These are phyloP conservation scores for Mycosarcoma maydis DNA, from an alignment of 1,284 basidiomycete species.

Conservation along the genomic window DNA sequence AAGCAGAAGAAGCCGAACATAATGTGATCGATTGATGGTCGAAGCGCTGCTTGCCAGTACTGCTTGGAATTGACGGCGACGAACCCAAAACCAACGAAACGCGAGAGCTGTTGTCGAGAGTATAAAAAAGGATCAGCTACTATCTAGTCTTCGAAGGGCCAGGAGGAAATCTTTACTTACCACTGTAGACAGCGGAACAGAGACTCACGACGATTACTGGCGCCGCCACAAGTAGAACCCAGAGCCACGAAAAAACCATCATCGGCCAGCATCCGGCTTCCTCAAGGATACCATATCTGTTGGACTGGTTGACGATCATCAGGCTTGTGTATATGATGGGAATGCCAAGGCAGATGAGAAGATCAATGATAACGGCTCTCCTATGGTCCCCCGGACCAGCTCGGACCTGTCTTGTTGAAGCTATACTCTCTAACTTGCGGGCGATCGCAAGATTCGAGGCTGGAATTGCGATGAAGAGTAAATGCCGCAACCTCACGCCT, in stretches of 20 bases:
- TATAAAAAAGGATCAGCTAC: not conserved
- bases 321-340: conserved; percentile 11
- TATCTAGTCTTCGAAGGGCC: not conserved
- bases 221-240: conserved; percentile 9
- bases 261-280: conserved; percentile 22
- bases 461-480: conserved; percentile 11
- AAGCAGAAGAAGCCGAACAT: conserved; percentile 10
- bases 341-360: conserved; percentile 15
- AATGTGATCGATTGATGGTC: conserved; percentile 11
- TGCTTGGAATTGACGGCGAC: conserved; percentile 22
- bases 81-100: conserved; percentile 29
- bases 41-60: conserved; percentile 17
- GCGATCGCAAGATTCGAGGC: conserved; percentile 26
- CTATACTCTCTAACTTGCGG: conserved; percentile 18
- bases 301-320: conserved; percentile 28
- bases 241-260: conserved; percentile 5
- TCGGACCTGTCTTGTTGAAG: conserved; percentile 16
- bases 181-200: conserved; percentile 11
- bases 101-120: conserved; percentile 6
- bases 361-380: conserved; percentile 9
- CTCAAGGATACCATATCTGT: conserved; percentile 12
- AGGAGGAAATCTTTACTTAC: not conserved
- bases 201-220: conserved; percentile 10
- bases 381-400: conserved; percentile 1
- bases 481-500: conserved; percentile 17